Evolutionary conservation across 2,329 filamentous ascomycete species (phyloP).

Genomic region (Amesomyces nigricolor): DNA sequence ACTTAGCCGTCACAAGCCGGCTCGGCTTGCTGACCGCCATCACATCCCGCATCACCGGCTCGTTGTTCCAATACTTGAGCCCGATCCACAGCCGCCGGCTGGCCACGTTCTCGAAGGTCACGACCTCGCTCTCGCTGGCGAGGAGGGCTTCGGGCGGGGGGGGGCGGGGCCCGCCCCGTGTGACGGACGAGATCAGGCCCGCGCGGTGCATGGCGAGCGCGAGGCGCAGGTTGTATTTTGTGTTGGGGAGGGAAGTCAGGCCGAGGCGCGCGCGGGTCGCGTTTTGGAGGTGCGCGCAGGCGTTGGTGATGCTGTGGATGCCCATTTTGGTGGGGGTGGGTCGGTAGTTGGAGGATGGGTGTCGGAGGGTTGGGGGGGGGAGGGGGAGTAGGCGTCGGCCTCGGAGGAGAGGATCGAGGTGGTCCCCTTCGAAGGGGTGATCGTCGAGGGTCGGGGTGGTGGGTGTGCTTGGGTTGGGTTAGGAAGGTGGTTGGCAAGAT

Average conservation of each 20-base stretch:
- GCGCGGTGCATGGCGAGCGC: slow-evolving; percentile 73
- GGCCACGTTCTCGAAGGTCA: slow-evolving; percentile 67
- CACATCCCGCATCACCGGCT: slow-evolving; percentile 68
- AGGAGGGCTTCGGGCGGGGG: slow-evolving; percentile 44
- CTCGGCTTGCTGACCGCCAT: slow-evolving; percentile 67
- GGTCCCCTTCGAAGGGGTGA: slow-evolving; percentile 3
- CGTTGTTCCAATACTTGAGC: slow-evolving; percentile 81
- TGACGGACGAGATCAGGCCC: slow-evolving; percentile 76
- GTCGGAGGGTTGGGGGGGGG: background rate
- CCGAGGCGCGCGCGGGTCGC: slow-evolving; percentile 76
- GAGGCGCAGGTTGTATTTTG: slow-evolving; percentile 72
- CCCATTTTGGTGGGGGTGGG: slow-evolving; percentile 30
- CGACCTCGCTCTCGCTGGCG: slow-evolving; percentile 46
- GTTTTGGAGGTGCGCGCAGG: slow-evolving; percentile 90
- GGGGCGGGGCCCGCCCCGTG: slow-evolving; percentile 58
- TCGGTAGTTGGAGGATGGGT: background rate
- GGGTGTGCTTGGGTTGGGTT: background rate
- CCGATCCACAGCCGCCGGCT: slow-evolving; percentile 77
- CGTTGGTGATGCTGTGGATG: slow-evolving; percentile 67
- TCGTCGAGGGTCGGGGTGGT: background rate
- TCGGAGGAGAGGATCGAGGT: background rate
- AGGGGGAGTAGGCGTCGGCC: background rate
- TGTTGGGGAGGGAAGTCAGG: slow-evolving; percentile 75
- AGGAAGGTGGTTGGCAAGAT: background rate
- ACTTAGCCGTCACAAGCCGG: slow-evolving; percentile 61